Percentiles rank a stretch among this genome's conserved stretches.
Evolutionary conservation across 176 grass and related monocot species (phyloP).

Genomic region (Aegilops sharonensis): DNA sequence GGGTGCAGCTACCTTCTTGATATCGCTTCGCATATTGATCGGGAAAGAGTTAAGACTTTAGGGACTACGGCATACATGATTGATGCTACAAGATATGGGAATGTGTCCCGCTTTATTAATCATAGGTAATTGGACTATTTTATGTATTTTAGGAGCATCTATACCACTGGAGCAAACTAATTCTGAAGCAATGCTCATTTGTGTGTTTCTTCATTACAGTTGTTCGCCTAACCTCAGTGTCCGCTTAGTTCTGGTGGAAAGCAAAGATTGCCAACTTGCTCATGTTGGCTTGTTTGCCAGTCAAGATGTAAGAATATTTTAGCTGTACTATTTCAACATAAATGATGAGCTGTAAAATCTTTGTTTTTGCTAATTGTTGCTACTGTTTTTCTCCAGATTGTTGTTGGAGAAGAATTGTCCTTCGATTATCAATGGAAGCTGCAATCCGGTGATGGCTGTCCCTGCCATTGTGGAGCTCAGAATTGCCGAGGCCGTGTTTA

Average conservation of each 20-base stretch:
- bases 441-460: slow-evolving; percentile 43
- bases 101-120: slow-evolving; percentile 96
- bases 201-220: slow-evolving; percentile 50
- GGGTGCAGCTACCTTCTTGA: slow-evolving; percentile 62
- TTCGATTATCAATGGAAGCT: slow-evolving; percentile 78
- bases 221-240: slow-evolving; percentile 84
- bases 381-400: slow-evolving; percentile 58
- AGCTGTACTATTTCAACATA: not conserved
- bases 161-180: not conserved
- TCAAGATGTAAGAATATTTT: slow-evolving; percentile 57
- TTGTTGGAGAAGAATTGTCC: slow-evolving; percentile 64
- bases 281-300: slow-evolving; percentile 88
- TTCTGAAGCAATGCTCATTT: slow-evolving; percentile 32
- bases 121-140: slow-evolving; percentile 63
- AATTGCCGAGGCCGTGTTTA: slow-evolving; percentile 77
- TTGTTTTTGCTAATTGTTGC: slow-evolving; percentile 13
- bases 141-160: slow-evolving; percentile 18
- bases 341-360: not conserved
- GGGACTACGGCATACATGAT: slow-evolving; percentile 53
- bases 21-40: slow-evolving; percentile 62
- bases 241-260: slow-evolving; percentile 72
- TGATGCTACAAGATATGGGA: slow-evolving; percentile 81
- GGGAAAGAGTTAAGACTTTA: slow-evolving; percentile 40
- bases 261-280: slow-evolving; percentile 80
- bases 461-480: slow-evolving; percentile 66